Evolutionary conservation across 2,329 filamentous ascomycete species (phyloP).

Genomic region (Colletotrichum limetticola): DNA sequence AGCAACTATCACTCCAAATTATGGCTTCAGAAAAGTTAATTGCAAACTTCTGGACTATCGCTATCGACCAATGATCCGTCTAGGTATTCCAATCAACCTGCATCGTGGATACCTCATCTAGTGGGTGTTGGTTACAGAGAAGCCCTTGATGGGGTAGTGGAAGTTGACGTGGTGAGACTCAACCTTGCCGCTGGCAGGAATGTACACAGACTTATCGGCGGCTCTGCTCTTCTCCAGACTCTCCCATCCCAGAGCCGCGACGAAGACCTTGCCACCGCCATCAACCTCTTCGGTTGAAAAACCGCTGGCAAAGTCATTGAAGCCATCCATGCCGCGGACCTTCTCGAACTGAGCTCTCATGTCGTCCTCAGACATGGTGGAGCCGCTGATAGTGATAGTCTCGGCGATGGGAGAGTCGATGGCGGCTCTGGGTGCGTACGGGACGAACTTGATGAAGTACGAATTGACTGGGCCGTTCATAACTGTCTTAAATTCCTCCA

Average conservation of each 20-base stretch:
- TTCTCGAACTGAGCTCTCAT: constrained; percentile 25
- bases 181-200: constrained; percentile 9
- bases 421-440: constrained; percentile 23
- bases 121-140: constrained; percentile 28
- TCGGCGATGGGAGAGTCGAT: constrained; percentile 30
- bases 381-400: constrained; percentile 21
- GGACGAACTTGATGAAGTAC: constrained; percentile 29
- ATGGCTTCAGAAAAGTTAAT: not conserved
- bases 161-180: constrained; percentile 28
- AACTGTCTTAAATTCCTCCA: constrained; percentile 18
- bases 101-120: not conserved
- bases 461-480: constrained; percentile 14
- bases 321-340: constrained; percentile 5
- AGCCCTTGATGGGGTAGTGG: constrained; percentile 27
- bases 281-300: constrained; percentile 6
- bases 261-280: constrained; percentile 13
- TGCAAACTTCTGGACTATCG: not conserved
- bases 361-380: constrained; percentile 10
- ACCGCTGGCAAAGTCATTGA: constrained; percentile 26
- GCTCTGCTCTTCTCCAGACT: constrained; percentile 27
- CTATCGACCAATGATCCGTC: not conserved
- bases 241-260: constrained; percentile 28
- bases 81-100: not conserved
- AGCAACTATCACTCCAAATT: not conserved
- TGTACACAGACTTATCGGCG: constrained; percentile 25